Evolutionary conservation across 2,329 filamentous ascomycete species (phyloP).

Genomic region (Cercospora berteroae): DNA sequence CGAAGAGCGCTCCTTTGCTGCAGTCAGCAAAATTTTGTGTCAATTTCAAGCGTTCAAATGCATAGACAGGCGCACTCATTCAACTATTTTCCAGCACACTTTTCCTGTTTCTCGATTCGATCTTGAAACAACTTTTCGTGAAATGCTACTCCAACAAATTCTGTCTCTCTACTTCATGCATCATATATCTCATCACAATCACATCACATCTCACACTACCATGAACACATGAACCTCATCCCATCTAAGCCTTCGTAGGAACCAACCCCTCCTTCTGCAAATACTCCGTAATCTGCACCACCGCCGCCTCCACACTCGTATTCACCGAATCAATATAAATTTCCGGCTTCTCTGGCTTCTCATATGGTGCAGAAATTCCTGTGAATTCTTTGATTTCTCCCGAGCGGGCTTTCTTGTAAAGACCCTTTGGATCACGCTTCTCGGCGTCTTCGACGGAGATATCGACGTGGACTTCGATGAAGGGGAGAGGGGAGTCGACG

Average conservation of each 20-base stretch:
- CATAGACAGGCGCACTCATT: background rate
- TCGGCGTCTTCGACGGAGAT: conserved; percentile 89
- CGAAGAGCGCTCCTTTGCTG: conserved; percentile 4
- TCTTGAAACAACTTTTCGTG: background rate
- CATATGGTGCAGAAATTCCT: conserved; percentile 91
- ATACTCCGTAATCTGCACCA: conserved; percentile 78
- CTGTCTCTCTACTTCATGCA: background rate
- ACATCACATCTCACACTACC: background rate
- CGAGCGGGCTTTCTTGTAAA: conserved; percentile 94
- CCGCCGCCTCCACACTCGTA: conserved; percentile 82
- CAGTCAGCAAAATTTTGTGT: background rate
- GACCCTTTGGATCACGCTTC: conserved; percentile 91
- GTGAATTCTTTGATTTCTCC: conserved; percentile 98
- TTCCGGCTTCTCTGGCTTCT: conserved; percentile 81
- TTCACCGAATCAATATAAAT: conserved; percentile 81
- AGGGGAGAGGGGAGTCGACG: conserved; percentile 68
- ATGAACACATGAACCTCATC: background rate
- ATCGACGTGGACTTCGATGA: conserved; percentile 92
- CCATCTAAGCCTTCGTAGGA: background rate
- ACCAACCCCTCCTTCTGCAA: conserved; percentile 62
- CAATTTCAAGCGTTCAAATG: background rate
- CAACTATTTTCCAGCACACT: background rate
- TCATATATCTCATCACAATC: background rate
- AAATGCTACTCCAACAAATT: too few species aligned
- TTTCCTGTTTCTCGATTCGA: background rate